These are phyloP conservation scores for Lasiosphaeria hispida DNA, from an alignment of 495 filamentous ascomycete species.

Conservation along the genomic window DNA sequence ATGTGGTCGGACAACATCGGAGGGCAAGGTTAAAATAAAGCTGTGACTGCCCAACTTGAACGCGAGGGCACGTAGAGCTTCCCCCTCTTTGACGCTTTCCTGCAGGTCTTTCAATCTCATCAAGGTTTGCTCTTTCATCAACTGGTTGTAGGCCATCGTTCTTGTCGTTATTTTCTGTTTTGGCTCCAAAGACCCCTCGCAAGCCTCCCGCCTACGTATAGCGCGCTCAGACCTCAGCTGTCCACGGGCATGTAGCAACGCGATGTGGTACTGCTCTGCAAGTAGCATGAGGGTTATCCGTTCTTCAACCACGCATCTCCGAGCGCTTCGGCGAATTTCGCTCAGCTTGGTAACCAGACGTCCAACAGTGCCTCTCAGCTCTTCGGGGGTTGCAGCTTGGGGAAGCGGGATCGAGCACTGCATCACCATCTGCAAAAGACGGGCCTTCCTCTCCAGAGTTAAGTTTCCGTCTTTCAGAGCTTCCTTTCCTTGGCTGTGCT, in stretches of 20 bases:
- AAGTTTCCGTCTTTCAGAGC: not conserved
- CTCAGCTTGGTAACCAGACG: constrained; percentile 4
- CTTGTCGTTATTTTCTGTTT: not conserved
- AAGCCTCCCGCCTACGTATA: not conserved
- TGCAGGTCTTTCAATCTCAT: not conserved
- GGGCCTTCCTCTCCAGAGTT: not conserved
- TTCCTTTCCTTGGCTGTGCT: not conserved
- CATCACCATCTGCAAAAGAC: constrained; percentile 9
- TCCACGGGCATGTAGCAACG: not conserved
- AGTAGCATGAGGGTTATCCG: constrained; percentile 2
- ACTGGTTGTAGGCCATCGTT: not conserved
- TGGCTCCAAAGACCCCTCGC: not conserved
- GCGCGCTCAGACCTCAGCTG: not conserved
- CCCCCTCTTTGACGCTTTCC: constrained; percentile 1
- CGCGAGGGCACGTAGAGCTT: not conserved
- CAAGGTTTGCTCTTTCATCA: not conserved
- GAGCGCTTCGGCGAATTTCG: constrained; percentile 1
- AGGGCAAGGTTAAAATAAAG: not conserved
- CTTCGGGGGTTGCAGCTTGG: not conserved
- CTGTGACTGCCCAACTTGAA: constrained; percentile 1
- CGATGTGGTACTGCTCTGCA: not conserved
- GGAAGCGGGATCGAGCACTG: constrained; percentile 1
- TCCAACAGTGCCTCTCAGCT: not conserved
- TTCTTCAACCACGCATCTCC: not conserved
- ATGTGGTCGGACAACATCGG: constrained; percentile 1